phyloP scores from a whole-genome alignment of 352 stramenopile genomes.

The Phytophthora vignae region DNA sequence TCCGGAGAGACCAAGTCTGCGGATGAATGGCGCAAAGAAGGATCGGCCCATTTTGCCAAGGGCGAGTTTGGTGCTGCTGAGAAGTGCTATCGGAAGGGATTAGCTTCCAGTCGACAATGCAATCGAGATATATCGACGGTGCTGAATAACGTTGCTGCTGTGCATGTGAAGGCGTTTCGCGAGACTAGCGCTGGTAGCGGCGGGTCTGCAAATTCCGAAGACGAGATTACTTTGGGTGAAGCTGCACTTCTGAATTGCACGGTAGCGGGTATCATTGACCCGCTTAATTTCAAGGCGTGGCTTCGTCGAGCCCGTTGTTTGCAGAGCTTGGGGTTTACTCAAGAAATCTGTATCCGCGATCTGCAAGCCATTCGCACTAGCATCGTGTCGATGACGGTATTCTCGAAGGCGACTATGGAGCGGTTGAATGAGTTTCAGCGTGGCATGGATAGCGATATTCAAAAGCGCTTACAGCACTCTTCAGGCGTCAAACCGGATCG shows the following conservation, averaged over 20 bases:
- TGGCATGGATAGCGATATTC: constrained; percentile 4
- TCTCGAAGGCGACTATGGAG: background rate
- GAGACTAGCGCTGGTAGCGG: background rate
- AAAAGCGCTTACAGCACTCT: background rate
- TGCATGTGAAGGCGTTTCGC: constrained; percentile 17
- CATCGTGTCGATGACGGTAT: constrained; percentile 1
- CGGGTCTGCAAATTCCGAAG: background rate
- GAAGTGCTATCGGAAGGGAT: constrained; percentile 20
- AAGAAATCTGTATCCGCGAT: constrained; percentile 13
- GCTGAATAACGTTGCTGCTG: constrained; percentile 40
- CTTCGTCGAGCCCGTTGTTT: constrained; percentile 29
- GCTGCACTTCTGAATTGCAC: constrained; percentile 33
- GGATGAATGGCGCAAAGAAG: constrained; percentile 26
- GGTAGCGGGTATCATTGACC: constrained; percentile 38
- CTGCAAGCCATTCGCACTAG: constrained; percentile 11
- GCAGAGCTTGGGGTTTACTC: constrained; percentile 16
- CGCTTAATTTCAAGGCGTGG: constrained; percentile 41
- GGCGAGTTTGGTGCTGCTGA: constrained; percentile 16
- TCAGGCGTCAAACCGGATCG: background rate
- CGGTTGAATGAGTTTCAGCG: constrained; percentile 23
- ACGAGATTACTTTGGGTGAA: constrained; percentile 4
- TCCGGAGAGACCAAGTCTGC: background rate
- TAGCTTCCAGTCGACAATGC: constrained; percentile 7
- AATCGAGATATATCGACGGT: constrained; percentile 21
- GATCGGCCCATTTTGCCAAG: constrained; percentile 18